Evolutionary conservation across 1,284 basidiomycete species (phyloP).

Genomic region (Apiotrichum akiyoshidainum): DNA sequence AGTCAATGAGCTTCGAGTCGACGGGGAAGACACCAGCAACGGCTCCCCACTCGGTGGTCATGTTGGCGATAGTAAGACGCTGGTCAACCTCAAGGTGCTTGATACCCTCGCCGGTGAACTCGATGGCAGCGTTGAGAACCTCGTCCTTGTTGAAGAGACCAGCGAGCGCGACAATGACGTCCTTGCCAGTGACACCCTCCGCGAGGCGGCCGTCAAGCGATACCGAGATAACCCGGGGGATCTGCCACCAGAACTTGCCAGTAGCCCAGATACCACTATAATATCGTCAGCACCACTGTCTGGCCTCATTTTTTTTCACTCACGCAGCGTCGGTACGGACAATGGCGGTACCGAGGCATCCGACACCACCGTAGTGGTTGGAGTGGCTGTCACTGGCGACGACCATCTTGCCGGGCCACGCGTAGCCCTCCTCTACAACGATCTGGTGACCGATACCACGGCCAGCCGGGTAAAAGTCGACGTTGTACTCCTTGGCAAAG

Average conservation of each 20-base stretch:
- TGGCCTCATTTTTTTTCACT: conserved; percentile 21
- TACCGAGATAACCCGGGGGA: conserved; percentile 93
- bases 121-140: conserved; percentile 96
- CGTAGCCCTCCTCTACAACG: conserved; percentile 92
- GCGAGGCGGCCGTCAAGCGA: conserved; percentile 79
- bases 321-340: conserved; percentile 65
- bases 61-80: conserved; percentile 90
- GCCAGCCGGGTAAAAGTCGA: conserved; percentile 97
- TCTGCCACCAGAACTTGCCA: conserved; percentile 99
- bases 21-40: conserved; percentile 93
- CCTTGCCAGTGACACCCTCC: conserved; percentile 93
- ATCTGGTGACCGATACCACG: conserved; percentile 97
- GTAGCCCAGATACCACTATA: conserved; percentile 88
- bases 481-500: conserved; percentile 77
- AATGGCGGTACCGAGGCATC: conserved; percentile 94
- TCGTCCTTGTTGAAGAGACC: conserved; percentile 97
- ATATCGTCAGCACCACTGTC: background rate
- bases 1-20: conserved; percentile 74
- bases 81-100: conserved; percentile 79
- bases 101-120: conserved; percentile 95
- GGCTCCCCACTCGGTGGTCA: conserved; percentile 99
- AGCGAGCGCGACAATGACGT: conserved; percentile 95
- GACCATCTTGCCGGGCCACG: conserved; percentile 86
- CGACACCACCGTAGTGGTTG: conserved; percentile 95
- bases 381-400: conserved; percentile 96